Evolutionary conservation across 106 monocot species (phyloP).

Genomic region (Dendrobium chrysotoxum): DNA sequence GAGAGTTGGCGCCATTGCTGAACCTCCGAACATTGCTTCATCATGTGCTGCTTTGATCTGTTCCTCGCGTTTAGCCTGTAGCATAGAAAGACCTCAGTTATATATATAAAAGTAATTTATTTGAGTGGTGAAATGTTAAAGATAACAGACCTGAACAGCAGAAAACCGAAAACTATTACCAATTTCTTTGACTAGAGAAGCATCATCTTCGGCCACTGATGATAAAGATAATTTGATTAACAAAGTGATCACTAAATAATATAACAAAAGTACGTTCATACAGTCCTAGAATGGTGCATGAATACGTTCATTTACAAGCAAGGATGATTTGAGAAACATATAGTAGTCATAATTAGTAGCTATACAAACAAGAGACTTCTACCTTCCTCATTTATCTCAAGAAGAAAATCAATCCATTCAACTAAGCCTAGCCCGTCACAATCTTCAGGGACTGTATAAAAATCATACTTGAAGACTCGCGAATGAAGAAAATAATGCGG

Average conservation of each 20-base stretch:
- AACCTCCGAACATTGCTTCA: conserved; percentile 88
- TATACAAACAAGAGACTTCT: no score
- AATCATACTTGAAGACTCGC: no score
- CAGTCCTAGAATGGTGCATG: background rate
- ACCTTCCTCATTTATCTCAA: no score
- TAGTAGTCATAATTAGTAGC: background rate
- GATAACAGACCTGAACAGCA: conserved; percentile 59
- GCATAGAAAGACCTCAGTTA: background rate
- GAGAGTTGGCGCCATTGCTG: conserved; percentile 13
- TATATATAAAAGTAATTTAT: background rate
- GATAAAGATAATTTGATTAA: background rate
- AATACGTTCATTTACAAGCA: background rate
- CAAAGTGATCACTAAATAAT: background rate
- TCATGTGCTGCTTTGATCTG: conserved; percentile 83
- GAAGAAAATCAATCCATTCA: no score
- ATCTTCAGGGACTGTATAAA: no score
- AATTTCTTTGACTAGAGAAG: conserved; percentile 56
- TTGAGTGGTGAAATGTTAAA: background rate
- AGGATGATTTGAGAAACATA: background rate
- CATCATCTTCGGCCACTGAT: conserved; percentile 84
- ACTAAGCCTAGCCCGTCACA: no score
- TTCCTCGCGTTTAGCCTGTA: conserved; percentile 74
- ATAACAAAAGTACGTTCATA: background rate
- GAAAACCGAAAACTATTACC: conserved; percentile 76
- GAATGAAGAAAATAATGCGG: no score